These are phyloP conservation scores for Candida anglica DNA, from an alignment of 805 yeast genomes.

Conservation along the genomic window DNA sequence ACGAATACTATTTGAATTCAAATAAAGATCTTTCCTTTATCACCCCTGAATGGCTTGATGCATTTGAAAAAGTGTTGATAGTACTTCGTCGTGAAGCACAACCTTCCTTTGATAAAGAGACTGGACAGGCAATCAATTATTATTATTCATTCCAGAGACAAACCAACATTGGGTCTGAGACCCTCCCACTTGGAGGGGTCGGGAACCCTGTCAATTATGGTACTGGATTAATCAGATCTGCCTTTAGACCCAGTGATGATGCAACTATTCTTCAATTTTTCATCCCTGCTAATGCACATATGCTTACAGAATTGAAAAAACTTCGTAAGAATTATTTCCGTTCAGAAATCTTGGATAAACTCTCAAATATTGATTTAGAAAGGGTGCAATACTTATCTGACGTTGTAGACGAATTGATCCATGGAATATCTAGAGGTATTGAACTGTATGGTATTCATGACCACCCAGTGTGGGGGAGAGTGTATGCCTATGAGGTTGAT, in stretches of 20 bases:
- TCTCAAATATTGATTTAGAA: too few relatives aligned
- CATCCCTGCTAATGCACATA: conserved; percentile 81
- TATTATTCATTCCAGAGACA: conserved; percentile 68
- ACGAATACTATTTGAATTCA: conserved; percentile 61
- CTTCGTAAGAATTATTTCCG: conserved; percentile 19
- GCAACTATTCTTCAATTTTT: conserved; percentile 77
- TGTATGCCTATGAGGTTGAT: conserved; percentile 85
- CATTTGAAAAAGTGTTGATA: conserved; percentile 46
- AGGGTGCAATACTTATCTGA: conserved; percentile 9
- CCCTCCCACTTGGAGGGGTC: conserved; percentile 70
- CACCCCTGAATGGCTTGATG: conserved; percentile 52
- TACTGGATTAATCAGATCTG: conserved; percentile 73
- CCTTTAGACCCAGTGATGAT: conserved; percentile 87
- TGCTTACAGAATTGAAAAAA: conserved; percentile 57
- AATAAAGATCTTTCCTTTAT: conserved; percentile 44
- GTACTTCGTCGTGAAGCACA: conserved; percentile 58
- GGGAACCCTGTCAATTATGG: conserved; percentile 79
- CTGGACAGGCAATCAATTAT: conserved; percentile 46
- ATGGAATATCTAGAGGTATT: conserved; percentile 50
- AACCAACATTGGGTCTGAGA: conserved; percentile 76
- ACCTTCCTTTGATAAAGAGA: conserved; percentile 52
- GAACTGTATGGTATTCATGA: conserved; percentile 59
- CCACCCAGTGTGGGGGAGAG: conserved; percentile 69
- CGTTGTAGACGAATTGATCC: conserved; percentile 33
- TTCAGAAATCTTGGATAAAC: conserved; percentile 2